Conservation (phyloP, 345 rosid species). For the Rubroshorea leprosula region DNA sequence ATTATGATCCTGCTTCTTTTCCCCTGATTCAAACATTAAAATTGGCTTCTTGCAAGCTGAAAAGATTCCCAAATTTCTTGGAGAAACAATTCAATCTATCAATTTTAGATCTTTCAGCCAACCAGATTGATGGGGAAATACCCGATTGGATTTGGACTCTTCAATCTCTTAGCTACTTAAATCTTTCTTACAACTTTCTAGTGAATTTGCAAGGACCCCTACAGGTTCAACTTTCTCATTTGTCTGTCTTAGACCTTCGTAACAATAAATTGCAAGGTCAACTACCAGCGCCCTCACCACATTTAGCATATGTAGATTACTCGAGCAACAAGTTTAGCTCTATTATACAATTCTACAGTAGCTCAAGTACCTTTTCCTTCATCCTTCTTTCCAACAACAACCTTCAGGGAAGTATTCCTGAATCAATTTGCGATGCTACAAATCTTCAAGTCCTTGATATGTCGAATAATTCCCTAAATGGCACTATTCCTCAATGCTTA, state of each 20-base stretch:
- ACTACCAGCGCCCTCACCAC: neutral
- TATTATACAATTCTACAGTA: neutral
- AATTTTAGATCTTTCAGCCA: conserved; percentile 38
- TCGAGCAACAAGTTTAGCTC: neutral
- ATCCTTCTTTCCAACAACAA: neutral
- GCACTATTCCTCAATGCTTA: neutral
- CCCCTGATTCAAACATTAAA: conserved; percentile 16
- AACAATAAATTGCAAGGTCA: neutral
- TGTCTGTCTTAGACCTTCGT: neutral
- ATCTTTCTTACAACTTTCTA: conserved; percentile 14
- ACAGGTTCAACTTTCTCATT: no score
- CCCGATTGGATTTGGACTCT: conserved; percentile 37
- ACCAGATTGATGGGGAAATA: conserved; percentile 29
- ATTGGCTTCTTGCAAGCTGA: conserved; percentile 45
- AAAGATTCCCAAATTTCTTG: conserved; percentile 22
- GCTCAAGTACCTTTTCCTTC: neutral
- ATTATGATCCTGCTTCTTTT: neutral
- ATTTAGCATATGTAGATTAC: neutral
- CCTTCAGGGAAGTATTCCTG: neutral
- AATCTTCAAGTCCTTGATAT: neutral
- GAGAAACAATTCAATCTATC: conserved; percentile 7
- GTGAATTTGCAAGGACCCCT: no score
- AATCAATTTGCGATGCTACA: neutral
- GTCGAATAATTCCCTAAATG: neutral
- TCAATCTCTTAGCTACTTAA: conserved; percentile 1